Evolutionary conservation across 2,329 filamentous ascomycete genomes (phyloP), one percentile per base, ranked within the genome.

Genomic region (Colletotrichum agaves): DNA sequence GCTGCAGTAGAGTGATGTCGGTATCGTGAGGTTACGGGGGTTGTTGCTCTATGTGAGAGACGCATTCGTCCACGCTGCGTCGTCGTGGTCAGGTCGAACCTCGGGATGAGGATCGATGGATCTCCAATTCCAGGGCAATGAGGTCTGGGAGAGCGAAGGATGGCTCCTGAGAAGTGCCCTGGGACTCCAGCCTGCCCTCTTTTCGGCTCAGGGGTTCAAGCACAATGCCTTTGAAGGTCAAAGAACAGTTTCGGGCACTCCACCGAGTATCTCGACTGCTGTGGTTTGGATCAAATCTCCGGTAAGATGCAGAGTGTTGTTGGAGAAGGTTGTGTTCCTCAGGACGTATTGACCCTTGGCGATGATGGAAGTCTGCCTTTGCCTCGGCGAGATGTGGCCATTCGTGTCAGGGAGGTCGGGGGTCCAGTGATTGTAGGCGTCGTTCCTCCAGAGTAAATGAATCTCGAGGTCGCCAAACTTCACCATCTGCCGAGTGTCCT

Each of bases 1-100:
- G 52, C 85, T 85, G 2, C 84, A 83, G 74, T 90, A 92, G 0
- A 93, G 83, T 1, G 85, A 86, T 0, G 84, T 87, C 0, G 90
- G 89, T 0, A 90, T 93, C 4, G 87, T 78, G 5, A 83, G 74
- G 50, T 66, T 52, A 11, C 57, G 63, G 10, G 71, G 69, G 58
- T 74, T 75, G 63, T 68, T 67, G 5, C 72, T 73, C 23, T 41
- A 7, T 13, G 52, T 21, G 49, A 13, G 75, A 74, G 13, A 83
- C 76, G 11, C 78, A 77, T 7, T 79, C 79, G 80, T 81, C 63
- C 81, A 78, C 0, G 83, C 85, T 72, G 64, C 60, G 49, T 93
- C 73, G 17, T 73, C 69, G 59, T 75, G 74, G 53, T 67, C 61
- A 0, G 61, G 37, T 3, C 52, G 50, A 21, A 73, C 39, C 63